Conservation (phyloP, 352 stramenopile species). For the Globisporangium carolinianum region DNA sequence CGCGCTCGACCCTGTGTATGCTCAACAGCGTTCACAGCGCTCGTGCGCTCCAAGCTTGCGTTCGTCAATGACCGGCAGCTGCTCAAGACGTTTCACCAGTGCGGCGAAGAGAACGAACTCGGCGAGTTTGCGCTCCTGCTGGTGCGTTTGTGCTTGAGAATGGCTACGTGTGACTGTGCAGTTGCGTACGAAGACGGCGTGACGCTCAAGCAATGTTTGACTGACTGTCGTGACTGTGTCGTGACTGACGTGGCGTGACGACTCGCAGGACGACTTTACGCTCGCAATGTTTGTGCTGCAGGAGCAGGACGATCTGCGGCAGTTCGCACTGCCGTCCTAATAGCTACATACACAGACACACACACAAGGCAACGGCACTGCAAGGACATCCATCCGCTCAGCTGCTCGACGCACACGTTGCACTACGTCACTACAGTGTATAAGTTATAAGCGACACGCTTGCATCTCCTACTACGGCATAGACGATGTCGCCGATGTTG, state of each 20-base stretch:
- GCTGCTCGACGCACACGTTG: too few species aligned
- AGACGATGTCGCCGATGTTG: not conserved
- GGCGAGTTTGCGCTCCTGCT: conserved; percentile 59
- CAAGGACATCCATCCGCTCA: too few species aligned
- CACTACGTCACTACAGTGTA: not conserved
- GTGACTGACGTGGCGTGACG: conserved; percentile 2
- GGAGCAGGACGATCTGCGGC: conserved; percentile 37
- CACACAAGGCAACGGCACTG: not conserved
- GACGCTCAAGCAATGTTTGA: too few species aligned
- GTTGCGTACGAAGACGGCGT: too few species aligned
- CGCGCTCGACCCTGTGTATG: too few species aligned
- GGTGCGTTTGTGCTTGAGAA: conserved; percentile 16
- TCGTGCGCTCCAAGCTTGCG: conserved; percentile 50
- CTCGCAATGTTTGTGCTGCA: conserved; percentile 53
- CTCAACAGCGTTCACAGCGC: conserved; percentile 35
- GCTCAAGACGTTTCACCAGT: conserved; percentile 66
- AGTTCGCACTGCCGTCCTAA: conserved; percentile 17
- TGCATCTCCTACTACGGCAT: not conserved
- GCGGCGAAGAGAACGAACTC: conserved; percentile 76
- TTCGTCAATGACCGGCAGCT: conserved; percentile 41
- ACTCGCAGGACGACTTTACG: conserved; percentile 51
- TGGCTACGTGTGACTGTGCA: too few species aligned
- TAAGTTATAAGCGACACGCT: conserved; percentile 6
- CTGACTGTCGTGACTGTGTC: not conserved
- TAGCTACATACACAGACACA: not conserved